Conservation (phyloP, 106 monocot genomes). For the Allium sativum region DNA sequence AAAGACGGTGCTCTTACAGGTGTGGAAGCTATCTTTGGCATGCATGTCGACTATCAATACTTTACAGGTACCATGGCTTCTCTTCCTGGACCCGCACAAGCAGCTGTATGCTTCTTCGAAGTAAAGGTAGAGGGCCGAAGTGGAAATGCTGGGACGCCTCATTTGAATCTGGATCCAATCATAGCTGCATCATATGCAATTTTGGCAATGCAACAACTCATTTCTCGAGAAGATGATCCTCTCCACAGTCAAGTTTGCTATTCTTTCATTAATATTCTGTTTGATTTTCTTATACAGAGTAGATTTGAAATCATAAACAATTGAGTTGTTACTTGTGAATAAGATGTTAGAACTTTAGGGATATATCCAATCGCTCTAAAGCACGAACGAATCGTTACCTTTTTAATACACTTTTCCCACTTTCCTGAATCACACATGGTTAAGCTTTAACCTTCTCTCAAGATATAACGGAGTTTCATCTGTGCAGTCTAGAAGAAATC, state of each 20-base stretch:
- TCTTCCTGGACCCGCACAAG: constrained; percentile 46
- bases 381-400: too few relatives aligned
- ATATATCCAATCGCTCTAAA: too few relatives aligned
- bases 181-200: constrained; percentile 62
- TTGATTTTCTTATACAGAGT: too few relatives aligned
- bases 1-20: constrained; percentile 66
- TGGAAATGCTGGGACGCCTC: constrained; percentile 36
- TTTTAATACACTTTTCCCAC: too few relatives aligned
- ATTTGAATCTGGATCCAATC: constrained; percentile 53
- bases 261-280: too few relatives aligned
- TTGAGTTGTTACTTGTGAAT: too few relatives aligned
- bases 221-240: constrained; percentile 64
- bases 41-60: constrained; percentile 39
- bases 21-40: constrained; percentile 64
- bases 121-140: constrained; percentile 56
- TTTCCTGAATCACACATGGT: too few relatives aligned
- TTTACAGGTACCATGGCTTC: constrained; percentile 56
- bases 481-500: too few relatives aligned
- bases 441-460: too few relatives aligned
- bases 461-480: too few relatives aligned
- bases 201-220: constrained; percentile 60
- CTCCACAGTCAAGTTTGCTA: constrained; percentile 43
- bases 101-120: constrained; percentile 58
- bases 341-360: too few relatives aligned
- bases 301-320: too few relatives aligned